Evolutionary conservation across 768 basidiomycete genomes (phyloP).

Genomic region (Suillus variegatus): DNA sequence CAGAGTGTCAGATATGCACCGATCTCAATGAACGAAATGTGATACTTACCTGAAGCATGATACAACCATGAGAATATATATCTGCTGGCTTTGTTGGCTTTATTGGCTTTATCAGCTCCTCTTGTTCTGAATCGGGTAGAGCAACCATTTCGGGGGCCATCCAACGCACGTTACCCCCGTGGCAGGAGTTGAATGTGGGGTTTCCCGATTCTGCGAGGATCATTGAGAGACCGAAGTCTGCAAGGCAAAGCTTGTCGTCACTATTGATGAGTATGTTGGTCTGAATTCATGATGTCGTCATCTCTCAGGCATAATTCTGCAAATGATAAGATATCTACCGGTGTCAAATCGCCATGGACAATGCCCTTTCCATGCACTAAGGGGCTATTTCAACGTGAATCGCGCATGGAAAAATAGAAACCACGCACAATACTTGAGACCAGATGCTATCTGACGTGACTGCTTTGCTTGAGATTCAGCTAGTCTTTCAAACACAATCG

Average conservation of each 20-base stretch:
- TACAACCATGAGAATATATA: slow-evolving; percentile 42
- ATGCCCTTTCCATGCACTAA: slow-evolving; percentile 23
- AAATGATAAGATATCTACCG: slow-evolving; percentile 21
- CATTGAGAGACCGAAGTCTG: slow-evolving; percentile 35
- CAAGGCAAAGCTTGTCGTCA: slow-evolving; percentile 20
- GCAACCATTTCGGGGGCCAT: slow-evolving; percentile 39
- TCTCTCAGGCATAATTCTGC: neutral
- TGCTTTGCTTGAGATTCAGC: slow-evolving; percentile 7
- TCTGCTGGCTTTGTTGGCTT: slow-evolving; percentile 22
- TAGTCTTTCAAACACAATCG: neutral
- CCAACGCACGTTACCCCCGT: slow-evolving; percentile 37
- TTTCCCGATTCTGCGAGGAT: slow-evolving; percentile 13
- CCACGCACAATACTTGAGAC: slow-evolving; percentile 22
- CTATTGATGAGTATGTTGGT: slow-evolving; percentile 22
- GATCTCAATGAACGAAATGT: too few relatives aligned
- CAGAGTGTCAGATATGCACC: too few relatives aligned
- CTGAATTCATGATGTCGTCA: slow-evolving; percentile 13
- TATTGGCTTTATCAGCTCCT: slow-evolving; percentile 17
- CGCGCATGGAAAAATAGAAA: neutral
- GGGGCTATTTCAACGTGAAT: neutral
- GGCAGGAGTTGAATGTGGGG: slow-evolving; percentile 18
- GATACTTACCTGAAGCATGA: slow-evolving; percentile 23
- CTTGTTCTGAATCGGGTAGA: too few relatives aligned
- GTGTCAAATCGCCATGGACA: slow-evolving; percentile 44
- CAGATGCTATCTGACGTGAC: slow-evolving; percentile 26